Evolutionary conservation across 768 basidiomycete species (phyloP).

Genomic region (Trametes coccinea): DNA sequence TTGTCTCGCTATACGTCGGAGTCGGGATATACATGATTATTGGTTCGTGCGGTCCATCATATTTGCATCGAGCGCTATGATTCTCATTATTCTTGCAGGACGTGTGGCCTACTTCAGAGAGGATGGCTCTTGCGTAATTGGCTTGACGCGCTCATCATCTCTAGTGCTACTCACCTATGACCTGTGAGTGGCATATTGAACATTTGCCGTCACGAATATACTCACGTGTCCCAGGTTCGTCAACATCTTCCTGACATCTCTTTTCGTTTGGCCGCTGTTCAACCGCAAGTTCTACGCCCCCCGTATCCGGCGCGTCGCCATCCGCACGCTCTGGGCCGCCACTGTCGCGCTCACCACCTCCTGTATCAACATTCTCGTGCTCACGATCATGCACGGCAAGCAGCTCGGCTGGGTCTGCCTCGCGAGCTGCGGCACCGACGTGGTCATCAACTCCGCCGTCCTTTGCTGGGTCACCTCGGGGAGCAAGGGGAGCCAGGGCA

Average conservation of each 20-base stretch:
- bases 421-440: slow-evolving; percentile 41
- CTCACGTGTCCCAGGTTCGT: slow-evolving; percentile 27
- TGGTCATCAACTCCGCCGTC: slow-evolving; percentile 46
- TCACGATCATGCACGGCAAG: slow-evolving; percentile 46
- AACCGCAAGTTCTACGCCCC: slow-evolving; percentile 36
- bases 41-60: slow-evolving; percentile 30
- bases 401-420: slow-evolving; percentile 53
- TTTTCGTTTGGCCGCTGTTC: slow-evolving; percentile 51
- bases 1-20: slow-evolving; percentile 40
- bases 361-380: slow-evolving; percentile 48
- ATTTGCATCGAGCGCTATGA: too few species aligned
- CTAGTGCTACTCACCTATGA: slow-evolving; percentile 50
- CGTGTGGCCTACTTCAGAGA: slow-evolving; percentile 38
- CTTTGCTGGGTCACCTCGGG: slow-evolving; percentile 48
- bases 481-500: not conserved
- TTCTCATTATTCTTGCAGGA: slow-evolving; percentile 26
- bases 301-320: slow-evolving; percentile 40
- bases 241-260: slow-evolving; percentile 40
- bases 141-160: slow-evolving; percentile 44
- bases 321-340: slow-evolving; percentile 47
- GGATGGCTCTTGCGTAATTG: slow-evolving; percentile 48
- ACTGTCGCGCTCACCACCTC: slow-evolving; percentile 50
- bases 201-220: not conserved
- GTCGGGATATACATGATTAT: slow-evolving; percentile 42
- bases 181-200: slow-evolving; percentile 36